Percentiles rank a stretch among this genome's conserved stretches.
These are phyloP conservation scores for Kalmanozyma brasiliensis DNA, from an alignment of 1,284 basidiomycete species.

Conservation along the genomic window DNA sequence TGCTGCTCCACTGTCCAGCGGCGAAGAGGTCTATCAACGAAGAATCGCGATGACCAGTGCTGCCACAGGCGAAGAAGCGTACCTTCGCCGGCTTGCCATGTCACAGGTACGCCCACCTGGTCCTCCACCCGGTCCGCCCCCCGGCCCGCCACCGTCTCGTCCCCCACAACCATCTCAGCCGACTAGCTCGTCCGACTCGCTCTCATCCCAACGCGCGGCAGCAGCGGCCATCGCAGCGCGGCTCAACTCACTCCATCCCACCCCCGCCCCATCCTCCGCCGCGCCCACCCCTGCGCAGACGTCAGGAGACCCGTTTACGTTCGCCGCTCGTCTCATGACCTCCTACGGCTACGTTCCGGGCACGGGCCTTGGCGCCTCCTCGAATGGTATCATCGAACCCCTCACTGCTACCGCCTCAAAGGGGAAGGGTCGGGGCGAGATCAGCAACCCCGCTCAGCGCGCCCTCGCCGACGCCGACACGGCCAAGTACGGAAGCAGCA, in stretches of 20 bases:
- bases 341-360: constrained; percentile 57
- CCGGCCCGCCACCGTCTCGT: constrained; percentile 11
- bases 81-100: constrained; percentile 32
- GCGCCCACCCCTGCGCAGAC: background rate
- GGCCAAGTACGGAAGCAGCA: constrained; percentile 12
- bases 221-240: constrained; percentile 58
- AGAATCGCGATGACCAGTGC: constrained; percentile 22
- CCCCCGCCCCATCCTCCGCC: constrained; percentile 3
- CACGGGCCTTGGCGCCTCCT: constrained; percentile 58
- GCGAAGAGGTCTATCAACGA: constrained; percentile 32
- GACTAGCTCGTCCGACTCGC: too few species aligned
- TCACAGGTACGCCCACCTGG: constrained; percentile 28
- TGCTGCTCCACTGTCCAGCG: background rate
- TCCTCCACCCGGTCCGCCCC: constrained; percentile 19
- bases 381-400: constrained; percentile 53
- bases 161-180: background rate
- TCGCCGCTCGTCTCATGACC: constrained; percentile 57
- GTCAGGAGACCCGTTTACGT: constrained; percentile 16
- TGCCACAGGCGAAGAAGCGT: constrained; percentile 35
- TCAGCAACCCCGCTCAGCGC: constrained; percentile 2
- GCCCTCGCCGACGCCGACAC: background rate
- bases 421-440: background rate
- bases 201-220: constrained; percentile 32
- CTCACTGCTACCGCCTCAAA: constrained; percentile 11
- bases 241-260: constrained; percentile 17